These are phyloP conservation scores for Alternaria brassicae DNA, from an alignment of 2,329 filamentous ascomycete species.

Conservation along the genomic window DNA sequence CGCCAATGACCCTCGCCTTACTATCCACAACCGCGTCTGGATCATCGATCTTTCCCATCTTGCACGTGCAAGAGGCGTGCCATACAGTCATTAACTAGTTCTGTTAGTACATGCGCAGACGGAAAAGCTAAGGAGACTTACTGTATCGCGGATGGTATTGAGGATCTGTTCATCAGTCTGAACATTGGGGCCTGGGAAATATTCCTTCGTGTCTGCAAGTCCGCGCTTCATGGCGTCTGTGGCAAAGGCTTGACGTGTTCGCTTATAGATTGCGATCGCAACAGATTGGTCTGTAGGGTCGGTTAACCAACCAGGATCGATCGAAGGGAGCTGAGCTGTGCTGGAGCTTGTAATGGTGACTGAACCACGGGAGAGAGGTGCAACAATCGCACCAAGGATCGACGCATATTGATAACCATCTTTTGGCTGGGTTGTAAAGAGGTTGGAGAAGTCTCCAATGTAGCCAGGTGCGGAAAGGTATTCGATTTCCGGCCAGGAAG, in stretches of 20 bases:
- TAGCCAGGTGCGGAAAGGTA: constrained; percentile 25
- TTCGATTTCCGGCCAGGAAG: constrained; percentile 39
- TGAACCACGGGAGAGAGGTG: constrained; percentile 46
- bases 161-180: constrained; percentile 38
- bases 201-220: constrained; percentile 23
- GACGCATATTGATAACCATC: constrained; percentile 43
- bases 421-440: constrained; percentile 29
- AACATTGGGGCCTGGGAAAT: constrained; percentile 32
- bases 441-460: constrained; percentile 26
- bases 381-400: constrained; percentile 40
- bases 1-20: constrained; percentile 45
- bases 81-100: constrained; percentile 24
- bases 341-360: constrained; percentile 43
- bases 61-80: constrained; percentile 39
- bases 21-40: constrained; percentile 45
- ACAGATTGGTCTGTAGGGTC: constrained; percentile 41
- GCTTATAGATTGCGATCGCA: constrained; percentile 40
- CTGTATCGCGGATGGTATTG: constrained; percentile 19
- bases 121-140: neutral
- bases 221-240: constrained; percentile 26
- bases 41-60: constrained; percentile 42
- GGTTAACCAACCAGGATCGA: constrained; percentile 50
- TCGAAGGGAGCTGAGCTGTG: constrained; percentile 34
- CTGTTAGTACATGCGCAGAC: neutral
- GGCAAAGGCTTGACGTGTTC: constrained; percentile 38